These are phyloP conservation scores for Tulasnella sp. DNA, from an alignment of 768 basidiomycete genomes.

Conservation along the genomic window DNA sequence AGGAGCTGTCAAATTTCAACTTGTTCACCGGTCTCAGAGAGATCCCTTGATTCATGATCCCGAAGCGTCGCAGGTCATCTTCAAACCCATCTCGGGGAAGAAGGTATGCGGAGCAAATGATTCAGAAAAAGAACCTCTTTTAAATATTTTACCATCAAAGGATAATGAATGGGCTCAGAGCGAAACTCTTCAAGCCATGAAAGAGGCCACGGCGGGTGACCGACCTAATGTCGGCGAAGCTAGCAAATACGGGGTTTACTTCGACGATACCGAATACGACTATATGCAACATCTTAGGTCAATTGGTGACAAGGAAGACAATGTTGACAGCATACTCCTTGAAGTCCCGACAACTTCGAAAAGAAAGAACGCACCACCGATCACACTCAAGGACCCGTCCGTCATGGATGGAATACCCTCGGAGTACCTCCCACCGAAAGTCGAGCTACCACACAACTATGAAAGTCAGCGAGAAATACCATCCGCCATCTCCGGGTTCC, in stretches of 20 bases:
- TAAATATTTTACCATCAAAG: not conserved
- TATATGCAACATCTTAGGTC: slow-evolving; percentile 95
- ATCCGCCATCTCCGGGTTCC: slow-evolving; percentile 81
- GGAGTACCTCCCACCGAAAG: slow-evolving; percentile 71
- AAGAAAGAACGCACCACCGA: slow-evolving; percentile 48
- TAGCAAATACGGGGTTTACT: slow-evolving; percentile 85
- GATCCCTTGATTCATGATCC: slow-evolving; percentile 96
- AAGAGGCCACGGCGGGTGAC: slow-evolving; percentile 3
- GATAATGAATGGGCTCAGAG: not conserved
- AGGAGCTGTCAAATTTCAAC: slow-evolving; percentile 90
- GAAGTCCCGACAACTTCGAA: slow-evolving; percentile 59
- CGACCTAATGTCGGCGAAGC: slow-evolving; percentile 81
- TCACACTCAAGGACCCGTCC: slow-evolving; percentile 43
- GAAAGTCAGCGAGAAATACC: slow-evolving; percentile 74
- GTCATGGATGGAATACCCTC: slow-evolving; percentile 47
- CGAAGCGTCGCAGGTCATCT: slow-evolving; percentile 84
- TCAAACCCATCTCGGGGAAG: slow-evolving; percentile 76
- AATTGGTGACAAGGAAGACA: slow-evolving; percentile 75
- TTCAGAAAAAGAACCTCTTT: not conserved
- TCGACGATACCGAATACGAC: slow-evolving; percentile 94
- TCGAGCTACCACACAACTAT: slow-evolving; percentile 69
- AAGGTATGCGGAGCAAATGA: slow-evolving; percentile 50
- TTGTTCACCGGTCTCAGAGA: slow-evolving; percentile 93
- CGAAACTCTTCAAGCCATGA: not conserved
- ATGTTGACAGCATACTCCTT: slow-evolving; percentile 77